Conservation (phyloP, 2,329 filamentous ascomycete genomes). For the Cordyceps sp. region DNA sequence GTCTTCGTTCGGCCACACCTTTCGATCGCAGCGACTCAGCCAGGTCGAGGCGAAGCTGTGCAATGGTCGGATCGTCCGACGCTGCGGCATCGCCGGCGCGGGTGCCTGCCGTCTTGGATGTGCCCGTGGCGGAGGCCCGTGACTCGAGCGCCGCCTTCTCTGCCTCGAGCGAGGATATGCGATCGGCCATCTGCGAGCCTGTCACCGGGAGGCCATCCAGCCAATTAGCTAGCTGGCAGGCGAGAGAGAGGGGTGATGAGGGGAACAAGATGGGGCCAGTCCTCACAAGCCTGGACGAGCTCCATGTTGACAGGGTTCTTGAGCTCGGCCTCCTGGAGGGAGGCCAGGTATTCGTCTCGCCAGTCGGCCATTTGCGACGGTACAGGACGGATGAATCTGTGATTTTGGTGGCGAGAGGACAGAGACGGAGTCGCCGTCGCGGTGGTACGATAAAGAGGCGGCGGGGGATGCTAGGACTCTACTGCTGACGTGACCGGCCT, state of each 20-base stretch:
- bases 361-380: conserved; percentile 49
- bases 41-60: conserved; percentile 51
- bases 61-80: conserved; percentile 15
- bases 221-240: background rate
- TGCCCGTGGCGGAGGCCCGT: conserved; percentile 8
- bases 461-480: background rate
- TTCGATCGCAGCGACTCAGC: conserved; percentile 62
- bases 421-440: too few species aligned
- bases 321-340: conserved; percentile 55
- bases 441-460: background rate
- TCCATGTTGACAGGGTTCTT: conserved; percentile 44
- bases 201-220: background rate
- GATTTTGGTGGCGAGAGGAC: too few species aligned
- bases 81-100: background rate
- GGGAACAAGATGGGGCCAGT: conserved; percentile 4
- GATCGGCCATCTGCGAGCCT: conserved; percentile 53
- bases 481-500: background rate
- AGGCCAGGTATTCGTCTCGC: conserved; percentile 65
- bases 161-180: conserved; percentile 45
- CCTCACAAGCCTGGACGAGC: conserved; percentile 65
- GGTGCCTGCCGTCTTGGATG: background rate
- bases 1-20: conserved; percentile 45
- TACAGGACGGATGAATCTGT: too few species aligned
- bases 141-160: conserved; percentile 28
- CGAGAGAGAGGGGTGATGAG: conserved; percentile 1